Percentiles rank a stretch among this genome's conserved stretches.
Evolutionary conservation across 331 rosid species (phyloP).

Genomic region (Telfairia occidentalis): DNA sequence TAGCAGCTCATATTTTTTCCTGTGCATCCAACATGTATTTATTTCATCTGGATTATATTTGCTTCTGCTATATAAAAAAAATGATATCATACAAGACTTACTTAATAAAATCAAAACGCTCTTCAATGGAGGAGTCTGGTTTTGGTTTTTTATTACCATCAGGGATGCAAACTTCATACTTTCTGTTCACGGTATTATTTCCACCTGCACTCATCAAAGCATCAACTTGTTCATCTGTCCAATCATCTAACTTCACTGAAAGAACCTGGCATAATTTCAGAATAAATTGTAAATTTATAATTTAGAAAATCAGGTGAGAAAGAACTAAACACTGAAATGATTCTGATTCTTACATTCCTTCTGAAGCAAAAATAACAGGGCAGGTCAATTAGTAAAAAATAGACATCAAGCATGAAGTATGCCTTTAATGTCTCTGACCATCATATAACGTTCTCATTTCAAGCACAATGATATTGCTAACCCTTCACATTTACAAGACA

Average conservation of each 20-base stretch:
- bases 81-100: constrained; percentile 16
- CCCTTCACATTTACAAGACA: background rate
- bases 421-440: background rate
- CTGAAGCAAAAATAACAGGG: background rate
- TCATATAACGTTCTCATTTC: background rate
- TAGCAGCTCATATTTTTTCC: constrained; percentile 71
- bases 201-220: constrained; percentile 58
- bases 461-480: background rate
- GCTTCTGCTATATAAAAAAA: constrained; percentile 3
- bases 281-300: background rate
- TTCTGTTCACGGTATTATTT: constrained; percentile 46
- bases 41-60: constrained; percentile 7
- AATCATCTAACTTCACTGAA: constrained; percentile 79
- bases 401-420: background rate
- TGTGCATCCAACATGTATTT: constrained; percentile 26
- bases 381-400: background rate
- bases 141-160: constrained; percentile 39
- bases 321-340: background rate
- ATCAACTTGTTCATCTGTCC: constrained; percentile 75
- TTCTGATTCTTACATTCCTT: background rate
- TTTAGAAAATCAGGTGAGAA: background rate
- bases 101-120: constrained; percentile 70
- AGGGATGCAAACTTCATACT: constrained; percentile 68
- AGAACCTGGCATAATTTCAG: constrained; percentile 45
- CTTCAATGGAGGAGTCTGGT: constrained; percentile 64